Evolutionary conservation across 768 basidiomycete species (phyloP).

Genomic region (Russula olivacea): DNA sequence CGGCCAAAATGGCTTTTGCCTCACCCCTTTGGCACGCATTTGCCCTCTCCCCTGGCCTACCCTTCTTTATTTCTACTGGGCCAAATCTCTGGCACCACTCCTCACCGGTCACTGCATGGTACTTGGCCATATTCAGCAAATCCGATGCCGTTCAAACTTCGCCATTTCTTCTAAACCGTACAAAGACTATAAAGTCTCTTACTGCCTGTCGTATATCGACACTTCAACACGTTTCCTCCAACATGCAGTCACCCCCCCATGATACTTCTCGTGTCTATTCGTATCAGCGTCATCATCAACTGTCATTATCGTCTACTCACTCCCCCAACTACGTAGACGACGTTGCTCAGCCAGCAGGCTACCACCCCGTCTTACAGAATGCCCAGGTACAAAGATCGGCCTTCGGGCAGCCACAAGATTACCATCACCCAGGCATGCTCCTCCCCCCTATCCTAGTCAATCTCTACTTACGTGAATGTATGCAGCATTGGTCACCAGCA

Average conservation of each 20-base stretch:
- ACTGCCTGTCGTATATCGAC: conserved; percentile 2
- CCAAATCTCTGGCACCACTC: conserved; percentile 8
- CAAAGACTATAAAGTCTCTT: conserved; percentile 19
- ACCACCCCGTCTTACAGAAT: conserved; percentile 3
- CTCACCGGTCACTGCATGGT: conserved; percentile 16
- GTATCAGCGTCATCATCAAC: conserved; percentile 17
- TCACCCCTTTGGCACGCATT: neutral
- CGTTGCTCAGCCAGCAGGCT: conserved; percentile 2
- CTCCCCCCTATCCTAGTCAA: neutral
- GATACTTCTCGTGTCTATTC: conserved; percentile 14
- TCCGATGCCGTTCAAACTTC: conserved; percentile 19
- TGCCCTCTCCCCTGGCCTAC: no score
- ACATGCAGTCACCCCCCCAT: conserved; percentile 20
- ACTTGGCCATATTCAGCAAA: conserved; percentile 14
- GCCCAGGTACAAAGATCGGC: conserved; percentile 9
- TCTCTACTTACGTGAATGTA: neutral
- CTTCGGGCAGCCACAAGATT: conserved; percentile 12
- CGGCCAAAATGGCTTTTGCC: conserved; percentile 20
- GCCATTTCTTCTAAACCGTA: neutral
- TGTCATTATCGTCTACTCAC: conserved; percentile 10
- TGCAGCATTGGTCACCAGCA: conserved; percentile 3
- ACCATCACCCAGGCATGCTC: conserved; percentile 8
- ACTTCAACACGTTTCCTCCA: conserved; percentile 13
- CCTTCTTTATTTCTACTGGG: no score
- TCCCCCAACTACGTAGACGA: conserved; percentile 7